A percentile compares a stretch with the other conserved stretches of the same genome.
phyloP scores from a whole-genome alignment of 345 rosid genomes.

The Firmiana major region DNA sequence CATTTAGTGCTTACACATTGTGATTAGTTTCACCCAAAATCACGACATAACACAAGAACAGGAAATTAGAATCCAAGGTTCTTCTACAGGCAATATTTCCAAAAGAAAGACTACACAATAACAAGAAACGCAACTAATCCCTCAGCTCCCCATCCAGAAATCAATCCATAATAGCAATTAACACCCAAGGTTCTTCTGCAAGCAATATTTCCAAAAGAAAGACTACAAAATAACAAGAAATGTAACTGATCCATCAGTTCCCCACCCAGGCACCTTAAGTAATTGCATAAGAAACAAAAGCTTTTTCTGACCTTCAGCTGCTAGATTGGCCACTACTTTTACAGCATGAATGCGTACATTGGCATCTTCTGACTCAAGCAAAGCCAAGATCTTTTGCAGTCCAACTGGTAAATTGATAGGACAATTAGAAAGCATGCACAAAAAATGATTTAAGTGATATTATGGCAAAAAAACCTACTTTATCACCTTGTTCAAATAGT shows the following conservation, averaged over 20 bases:
- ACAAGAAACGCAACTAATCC: too few relatives aligned
- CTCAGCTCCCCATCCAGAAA: too few relatives aligned
- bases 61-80: neutral
- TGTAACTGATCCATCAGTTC: neutral
- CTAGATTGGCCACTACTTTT: constrained; percentile 94
- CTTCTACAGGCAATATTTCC: too few relatives aligned
- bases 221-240: too few relatives aligned
- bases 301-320: constrained; percentile 77
- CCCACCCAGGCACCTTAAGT: neutral
- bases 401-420: constrained; percentile 10
- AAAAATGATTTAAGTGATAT: neutral
- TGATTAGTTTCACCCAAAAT: neutral
- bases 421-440: neutral
- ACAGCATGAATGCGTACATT: constrained; percentile 95
- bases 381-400: constrained; percentile 54
- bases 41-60: neutral
- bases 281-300: neutral
- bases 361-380: constrained; percentile 93
- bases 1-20: neutral
- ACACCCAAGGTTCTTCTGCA: neutral
- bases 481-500: constrained; percentile 6
- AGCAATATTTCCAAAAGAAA: neutral
- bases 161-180: too few relatives aligned
- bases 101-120: too few relatives aligned
- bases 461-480: neutral